Conservation (phyloP, 495 filamentous ascomycete species). For the Hypoxylon intermedium region DNA sequence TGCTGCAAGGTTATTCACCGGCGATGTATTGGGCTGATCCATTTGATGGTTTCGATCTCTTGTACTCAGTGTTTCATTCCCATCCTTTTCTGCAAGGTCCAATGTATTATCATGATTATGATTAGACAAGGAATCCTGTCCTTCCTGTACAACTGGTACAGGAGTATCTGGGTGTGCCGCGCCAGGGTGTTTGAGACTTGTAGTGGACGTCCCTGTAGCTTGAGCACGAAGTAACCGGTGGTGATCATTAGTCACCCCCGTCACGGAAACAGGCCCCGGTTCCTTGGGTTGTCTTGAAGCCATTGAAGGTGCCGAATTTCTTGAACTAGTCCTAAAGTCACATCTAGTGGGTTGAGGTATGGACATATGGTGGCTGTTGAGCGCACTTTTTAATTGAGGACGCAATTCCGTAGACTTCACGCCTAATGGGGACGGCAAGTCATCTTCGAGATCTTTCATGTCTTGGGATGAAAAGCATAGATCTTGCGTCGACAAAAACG, state of each 20-base stretch:
- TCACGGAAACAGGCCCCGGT: background rate
- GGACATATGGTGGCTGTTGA: slow-evolving; percentile 10
- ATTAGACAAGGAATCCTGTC: background rate
- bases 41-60: background rate
- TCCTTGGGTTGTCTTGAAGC: background rate
- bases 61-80: background rate
- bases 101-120: background rate
- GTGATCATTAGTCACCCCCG: background rate
- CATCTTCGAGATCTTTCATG: slow-evolving; percentile 50
- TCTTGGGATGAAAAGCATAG: slow-evolving; percentile 56
- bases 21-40: background rate
- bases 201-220: background rate
- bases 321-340: background rate
- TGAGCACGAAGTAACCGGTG: background rate
- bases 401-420: background rate
- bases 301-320: background rate
- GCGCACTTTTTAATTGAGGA: background rate
- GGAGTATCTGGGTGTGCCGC: background rate
- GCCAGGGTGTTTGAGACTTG: background rate
- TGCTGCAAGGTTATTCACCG: background rate
- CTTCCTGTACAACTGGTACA: background rate
- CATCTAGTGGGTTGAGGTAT: slow-evolving; percentile 21
- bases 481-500: slow-evolving; percentile 56
- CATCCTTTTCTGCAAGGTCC: background rate
- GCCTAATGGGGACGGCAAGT: slow-evolving; percentile 23